Evolutionary conservation across 495 filamentous ascomycete genomes (phyloP).

Genomic region (Neurospora pannonica): DNA sequence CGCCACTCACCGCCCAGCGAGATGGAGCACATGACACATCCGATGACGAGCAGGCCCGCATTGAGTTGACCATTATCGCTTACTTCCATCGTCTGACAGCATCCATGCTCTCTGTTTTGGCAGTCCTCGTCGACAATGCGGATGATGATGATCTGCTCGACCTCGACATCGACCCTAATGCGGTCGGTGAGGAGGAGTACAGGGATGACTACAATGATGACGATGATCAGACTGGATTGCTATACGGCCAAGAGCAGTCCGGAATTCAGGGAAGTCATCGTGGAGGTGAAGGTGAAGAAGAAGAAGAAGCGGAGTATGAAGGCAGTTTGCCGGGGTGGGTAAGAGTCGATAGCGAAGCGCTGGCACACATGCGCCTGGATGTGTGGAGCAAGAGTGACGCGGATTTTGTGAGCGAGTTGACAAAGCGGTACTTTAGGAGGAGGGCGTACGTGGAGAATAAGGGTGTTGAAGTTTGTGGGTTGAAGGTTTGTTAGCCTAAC

Average conservation of each 20-base stretch:
- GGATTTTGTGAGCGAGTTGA: slow-evolving; percentile 59
- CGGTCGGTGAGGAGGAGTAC: slow-evolving; percentile 10
- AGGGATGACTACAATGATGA: slow-evolving; percentile 5
- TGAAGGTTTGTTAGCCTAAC: slow-evolving; percentile 54
- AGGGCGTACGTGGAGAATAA: slow-evolving; percentile 59
- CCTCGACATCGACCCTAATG: slow-evolving; percentile 23
- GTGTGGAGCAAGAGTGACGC: slow-evolving; percentile 74
- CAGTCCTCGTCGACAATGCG: slow-evolving; percentile 53
- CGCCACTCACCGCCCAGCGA: slow-evolving; percentile 24
- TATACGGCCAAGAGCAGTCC: not conserved
- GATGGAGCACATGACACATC: slow-evolving; percentile 6
- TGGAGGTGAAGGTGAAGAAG: slow-evolving; percentile 10
- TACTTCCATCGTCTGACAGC: slow-evolving; percentile 87
- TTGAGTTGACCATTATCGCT: slow-evolving; percentile 71
- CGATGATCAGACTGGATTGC: slow-evolving; percentile 21
- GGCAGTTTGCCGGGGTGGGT: slow-evolving; percentile 32
- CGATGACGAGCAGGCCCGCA: slow-evolving; percentile 24
- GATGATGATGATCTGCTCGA: slow-evolving; percentile 43
- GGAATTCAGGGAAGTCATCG: not conserved
- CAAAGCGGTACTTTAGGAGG: slow-evolving; percentile 61
- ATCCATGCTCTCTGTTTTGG: slow-evolving; percentile 57
- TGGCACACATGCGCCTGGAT: slow-evolving; percentile 75
- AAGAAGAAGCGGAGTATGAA: slow-evolving; percentile 20
- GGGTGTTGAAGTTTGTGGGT: slow-evolving; percentile 70
- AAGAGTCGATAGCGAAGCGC: slow-evolving; percentile 56